phyloP scores from a whole-genome alignment of 2,329 filamentous ascomycete genomes.

The Didymella sp. region DNA sequence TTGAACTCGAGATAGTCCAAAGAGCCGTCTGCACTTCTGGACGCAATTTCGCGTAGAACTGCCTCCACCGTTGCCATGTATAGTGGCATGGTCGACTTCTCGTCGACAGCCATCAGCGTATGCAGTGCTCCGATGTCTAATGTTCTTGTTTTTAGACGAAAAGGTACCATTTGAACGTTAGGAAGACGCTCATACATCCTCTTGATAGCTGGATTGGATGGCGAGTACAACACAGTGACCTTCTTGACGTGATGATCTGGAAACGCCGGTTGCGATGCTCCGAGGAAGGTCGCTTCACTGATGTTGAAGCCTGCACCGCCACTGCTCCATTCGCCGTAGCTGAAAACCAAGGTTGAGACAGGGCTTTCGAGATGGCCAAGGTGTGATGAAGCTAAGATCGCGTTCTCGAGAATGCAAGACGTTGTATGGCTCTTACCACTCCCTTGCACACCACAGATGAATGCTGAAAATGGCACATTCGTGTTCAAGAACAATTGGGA shows the following conservation, averaged over 20 bases:
- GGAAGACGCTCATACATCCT: slow-evolving; percentile 30
- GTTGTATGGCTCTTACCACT: slow-evolving; percentile 68
- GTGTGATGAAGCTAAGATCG: slow-evolving; percentile 53
- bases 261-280: slow-evolving; percentile 38
- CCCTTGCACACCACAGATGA: slow-evolving; percentile 70
- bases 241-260: slow-evolving; percentile 24
- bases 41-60: slow-evolving; percentile 64
- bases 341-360: slow-evolving; percentile 66
- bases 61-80: slow-evolving; percentile 57
- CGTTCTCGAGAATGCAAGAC: slow-evolving; percentile 59
- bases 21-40: slow-evolving; percentile 50
- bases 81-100: slow-evolving; percentile 53
- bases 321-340: slow-evolving; percentile 58
- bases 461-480: slow-evolving; percentile 63
- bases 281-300: slow-evolving; percentile 65
- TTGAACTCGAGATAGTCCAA: slow-evolving; percentile 59
- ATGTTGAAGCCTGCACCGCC: slow-evolving; percentile 57
- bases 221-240: slow-evolving; percentile 33
- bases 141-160: slow-evolving; percentile 57
- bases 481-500: slow-evolving; percentile 58
- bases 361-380: slow-evolving; percentile 58
- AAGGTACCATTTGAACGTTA: slow-evolving; percentile 55
- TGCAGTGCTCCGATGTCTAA: slow-evolving; percentile 61
- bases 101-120: slow-evolving; percentile 28
- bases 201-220: slow-evolving; percentile 33